Percentiles rank a stretch among this genome's conserved stretches.
These are phyloP conservation scores for Tricholoma sp. DNA, from an alignment of 768 basidiomycete genomes.

Conservation along the genomic window DNA sequence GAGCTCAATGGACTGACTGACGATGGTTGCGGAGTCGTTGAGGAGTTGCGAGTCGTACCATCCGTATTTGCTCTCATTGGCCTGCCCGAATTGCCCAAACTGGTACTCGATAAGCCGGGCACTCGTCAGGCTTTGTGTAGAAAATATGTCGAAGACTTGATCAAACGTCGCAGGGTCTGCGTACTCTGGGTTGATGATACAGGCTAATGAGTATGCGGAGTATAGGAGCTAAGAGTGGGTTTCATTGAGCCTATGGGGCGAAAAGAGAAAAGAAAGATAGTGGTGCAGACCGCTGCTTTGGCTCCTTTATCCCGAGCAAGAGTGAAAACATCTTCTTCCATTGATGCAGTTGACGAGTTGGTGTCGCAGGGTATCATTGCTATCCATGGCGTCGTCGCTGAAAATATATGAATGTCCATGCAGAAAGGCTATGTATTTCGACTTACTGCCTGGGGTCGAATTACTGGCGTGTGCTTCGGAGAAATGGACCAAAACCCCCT, in stretches of 20 bases:
- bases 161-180: slow-evolving; percentile 58
- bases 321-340: slow-evolving; percentile 73
- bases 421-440: background rate
- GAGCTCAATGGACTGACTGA: slow-evolving; percentile 40
- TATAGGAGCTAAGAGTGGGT: slow-evolving; percentile 61
- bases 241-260: background rate
- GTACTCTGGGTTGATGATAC: slow-evolving; percentile 73
- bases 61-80: slow-evolving; percentile 45
- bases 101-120: slow-evolving; percentile 55
- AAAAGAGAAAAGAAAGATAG: background rate
- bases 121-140: slow-evolving; percentile 57
- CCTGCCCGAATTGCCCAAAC: slow-evolving; percentile 52
- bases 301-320: slow-evolving; percentile 77
- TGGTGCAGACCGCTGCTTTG: slow-evolving; percentile 59
- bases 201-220: slow-evolving; percentile 65
- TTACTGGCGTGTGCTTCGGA: slow-evolving; percentile 52
- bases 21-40: slow-evolving; percentile 42
- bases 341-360: slow-evolving; percentile 63
- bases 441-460: slow-evolving; percentile 44
- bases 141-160: slow-evolving; percentile 71
- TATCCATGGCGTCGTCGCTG: slow-evolving; percentile 84
- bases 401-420: background rate
- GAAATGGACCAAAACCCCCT: slow-evolving; percentile 87
- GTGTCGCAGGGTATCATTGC: slow-evolving; percentile 81
- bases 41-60: slow-evolving; percentile 60